These are phyloP conservation scores for Jasminum sambac DNA, from an alignment of 257 asterid species.

Conservation along the genomic window DNA sequence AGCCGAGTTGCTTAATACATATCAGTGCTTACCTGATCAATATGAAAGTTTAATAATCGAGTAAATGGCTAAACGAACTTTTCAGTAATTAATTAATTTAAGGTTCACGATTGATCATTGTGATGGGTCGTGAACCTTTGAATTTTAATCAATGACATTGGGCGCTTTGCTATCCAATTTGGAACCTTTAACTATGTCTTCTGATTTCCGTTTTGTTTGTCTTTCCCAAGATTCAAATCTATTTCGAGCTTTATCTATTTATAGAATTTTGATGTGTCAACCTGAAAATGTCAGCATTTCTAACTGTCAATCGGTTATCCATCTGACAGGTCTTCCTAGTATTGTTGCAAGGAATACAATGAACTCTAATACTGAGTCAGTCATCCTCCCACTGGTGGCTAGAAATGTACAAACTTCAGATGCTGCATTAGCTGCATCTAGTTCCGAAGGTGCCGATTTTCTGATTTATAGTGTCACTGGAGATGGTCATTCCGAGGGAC, in stretches of 20 bases:
- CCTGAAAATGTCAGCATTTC: background rate
- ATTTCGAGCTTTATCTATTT: slow-evolving; percentile 6
- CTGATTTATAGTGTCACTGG: slow-evolving; percentile 48
- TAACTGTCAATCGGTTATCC: slow-evolving; percentile 10
- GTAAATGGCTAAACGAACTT: background rate
- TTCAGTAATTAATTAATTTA: background rate
- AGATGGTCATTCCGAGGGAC: slow-evolving; percentile 40
- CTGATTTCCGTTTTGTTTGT: background rate
- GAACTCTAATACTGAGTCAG: slow-evolving; percentile 65
- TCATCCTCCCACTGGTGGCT: slow-evolving; percentile 84
- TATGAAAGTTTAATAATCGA: background rate
- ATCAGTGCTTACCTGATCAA: too few relatives aligned
- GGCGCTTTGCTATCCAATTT: background rate
- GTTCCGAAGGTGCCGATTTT: slow-evolving; percentile 94
- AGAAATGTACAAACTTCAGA: slow-evolving; percentile 63
- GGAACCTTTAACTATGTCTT: background rate
- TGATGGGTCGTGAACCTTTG: background rate
- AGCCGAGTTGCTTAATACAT: background rate
- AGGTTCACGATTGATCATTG: background rate
- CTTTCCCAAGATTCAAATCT: slow-evolving; percentile 9
- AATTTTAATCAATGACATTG: background rate
- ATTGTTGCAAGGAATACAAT: slow-evolving; percentile 89
- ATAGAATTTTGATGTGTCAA: slow-evolving; percentile 2
- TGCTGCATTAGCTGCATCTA: slow-evolving; percentile 83
- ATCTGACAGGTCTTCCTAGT: slow-evolving; percentile 76